A percentile compares a stretch with the other conserved stretches of the same genome.
phyloP scores from a whole-genome alignment of 2,329 filamentous ascomycete species.

The Lecanicillium sp. region DNA sequence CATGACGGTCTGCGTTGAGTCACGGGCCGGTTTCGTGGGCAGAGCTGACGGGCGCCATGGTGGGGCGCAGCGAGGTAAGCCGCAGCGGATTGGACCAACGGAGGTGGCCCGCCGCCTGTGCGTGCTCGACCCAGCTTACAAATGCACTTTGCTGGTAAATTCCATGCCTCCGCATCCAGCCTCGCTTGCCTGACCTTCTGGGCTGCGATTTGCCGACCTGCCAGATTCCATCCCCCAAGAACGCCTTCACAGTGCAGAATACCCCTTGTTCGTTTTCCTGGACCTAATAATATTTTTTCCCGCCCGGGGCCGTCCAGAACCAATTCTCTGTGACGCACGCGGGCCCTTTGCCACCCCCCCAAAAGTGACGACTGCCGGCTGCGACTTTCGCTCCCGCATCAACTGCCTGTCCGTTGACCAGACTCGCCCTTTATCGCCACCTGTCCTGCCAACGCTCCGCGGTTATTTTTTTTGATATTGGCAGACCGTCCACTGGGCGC shows the following conservation, averaged over 20 bases:
- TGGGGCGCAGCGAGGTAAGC: no score
- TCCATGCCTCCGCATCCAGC: slow-evolving; percentile 5
- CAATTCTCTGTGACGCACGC: slow-evolving; percentile 1
- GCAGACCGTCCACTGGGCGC: slow-evolving; percentile 2
- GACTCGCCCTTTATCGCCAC: no score
- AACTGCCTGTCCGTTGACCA: neutral
- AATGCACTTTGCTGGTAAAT: slow-evolving; percentile 8
- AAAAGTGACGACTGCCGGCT: slow-evolving; percentile 2
- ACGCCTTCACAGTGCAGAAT: slow-evolving; percentile 5
- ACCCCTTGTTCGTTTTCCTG: neutral
- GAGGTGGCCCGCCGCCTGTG: neutral
- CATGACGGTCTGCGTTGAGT: no score
- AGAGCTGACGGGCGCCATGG: no score
- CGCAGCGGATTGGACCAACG: slow-evolving; percentile 6
- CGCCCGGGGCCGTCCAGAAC: neutral
- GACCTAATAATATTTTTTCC: neutral
- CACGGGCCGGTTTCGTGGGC: no score
- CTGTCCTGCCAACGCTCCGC: no score
- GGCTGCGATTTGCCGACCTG: neutral
- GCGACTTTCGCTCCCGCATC: slow-evolving; percentile 7
- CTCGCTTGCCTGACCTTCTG: neutral
- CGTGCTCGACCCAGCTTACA: slow-evolving; percentile 5
- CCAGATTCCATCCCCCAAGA: neutral
- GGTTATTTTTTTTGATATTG: no score
- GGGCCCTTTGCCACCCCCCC: slow-evolving; percentile 4